These are phyloP conservation scores for Talaromyces liani DNA, from an alignment of 495 filamentous ascomycete species.

Conservation along the genomic window DNA sequence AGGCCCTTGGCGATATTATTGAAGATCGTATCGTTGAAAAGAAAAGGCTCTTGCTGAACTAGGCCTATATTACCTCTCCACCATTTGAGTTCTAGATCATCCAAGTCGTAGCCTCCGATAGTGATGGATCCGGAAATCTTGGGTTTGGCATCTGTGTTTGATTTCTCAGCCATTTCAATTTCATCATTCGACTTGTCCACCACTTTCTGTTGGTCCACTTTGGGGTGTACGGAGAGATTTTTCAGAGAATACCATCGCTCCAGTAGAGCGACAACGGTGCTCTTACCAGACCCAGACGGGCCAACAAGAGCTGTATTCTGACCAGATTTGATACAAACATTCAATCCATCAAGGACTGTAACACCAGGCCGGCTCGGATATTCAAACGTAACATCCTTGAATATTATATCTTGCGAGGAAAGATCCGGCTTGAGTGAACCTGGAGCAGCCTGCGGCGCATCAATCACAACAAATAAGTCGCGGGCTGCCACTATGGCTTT, in stretches of 20 bases:
- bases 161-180: constrained; percentile 9
- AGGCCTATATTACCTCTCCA: constrained; percentile 71
- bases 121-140: constrained; percentile 55
- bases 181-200: neutral
- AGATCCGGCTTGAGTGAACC: neutral
- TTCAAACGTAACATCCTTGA: constrained; percentile 39
- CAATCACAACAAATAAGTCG: neutral
- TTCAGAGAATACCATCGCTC: constrained; percentile 68
- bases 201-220: too few relatives aligned
- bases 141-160: constrained; percentile 38
- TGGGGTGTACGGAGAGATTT: constrained; percentile 13
- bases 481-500: neutral
- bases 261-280: constrained; percentile 77
- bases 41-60: constrained; percentile 55
- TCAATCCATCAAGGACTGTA: constrained; percentile 40
- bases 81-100: constrained; percentile 71
- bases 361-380: constrained; percentile 49
- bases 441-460: neutral
- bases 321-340: constrained; percentile 32
- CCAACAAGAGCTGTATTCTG: constrained; percentile 50
- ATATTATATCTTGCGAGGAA: constrained; percentile 3
- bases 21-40: constrained; percentile 57
- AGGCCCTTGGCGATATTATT: constrained; percentile 75
- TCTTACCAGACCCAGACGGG: constrained; percentile 73
- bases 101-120: constrained; percentile 67